Evolutionary conservation across 306 rosid genomes (phyloP), one percentile per base, ranked within the genome.

Genomic region (Myrica gale): DNA sequence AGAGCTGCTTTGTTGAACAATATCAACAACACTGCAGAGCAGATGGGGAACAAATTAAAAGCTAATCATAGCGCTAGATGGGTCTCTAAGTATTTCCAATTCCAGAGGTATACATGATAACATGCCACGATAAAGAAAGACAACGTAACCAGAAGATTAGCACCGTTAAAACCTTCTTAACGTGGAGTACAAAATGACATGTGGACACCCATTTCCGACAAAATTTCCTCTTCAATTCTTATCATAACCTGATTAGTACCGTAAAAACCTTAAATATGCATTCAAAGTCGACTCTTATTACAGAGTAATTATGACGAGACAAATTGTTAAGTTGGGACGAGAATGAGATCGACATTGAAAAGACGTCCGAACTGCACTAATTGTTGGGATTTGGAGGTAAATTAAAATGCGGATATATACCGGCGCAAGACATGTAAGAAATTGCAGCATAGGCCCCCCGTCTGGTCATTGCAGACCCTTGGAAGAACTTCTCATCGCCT

Each of bases 1-100:
- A 94, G 98, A 74, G 98, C 97, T 5, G 97, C 98, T 52, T 94
- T 94, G 82, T 94, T 94, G 87, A 94, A 90, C 89, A 94, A 68
- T 75, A 94, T 94, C 93, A 94, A 84, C 10, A 94, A 79, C 85
- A 92, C 98, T 94, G 85, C 81, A 81, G 12, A 75, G 69, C 26
- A 60, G 52, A 68, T 19, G 32, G 16, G 54, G 52, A 69, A 68
- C 71, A 6, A 32, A 48, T 10, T 12, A 9, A 80, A 17, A 79
- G 55, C 17, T 65, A 17, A 69, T 12, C 3, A 32, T 10, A 26
- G 21, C 20, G 23, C 50, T 43, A n/a, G n/a, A n/a, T n/a, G n/a
- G n/a, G n/a, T n/a, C n/a, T n/a, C n/a, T n/a, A n/a, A n/a, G n/a
- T n/a, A n/a, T n/a, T n/a, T n/a, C n/a, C n/a, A n/a, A n/a, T n/a